These are phyloP conservation scores for Quercus variabilis DNA, from an alignment of 306 rosid species.

Conservation along the genomic window DNA sequence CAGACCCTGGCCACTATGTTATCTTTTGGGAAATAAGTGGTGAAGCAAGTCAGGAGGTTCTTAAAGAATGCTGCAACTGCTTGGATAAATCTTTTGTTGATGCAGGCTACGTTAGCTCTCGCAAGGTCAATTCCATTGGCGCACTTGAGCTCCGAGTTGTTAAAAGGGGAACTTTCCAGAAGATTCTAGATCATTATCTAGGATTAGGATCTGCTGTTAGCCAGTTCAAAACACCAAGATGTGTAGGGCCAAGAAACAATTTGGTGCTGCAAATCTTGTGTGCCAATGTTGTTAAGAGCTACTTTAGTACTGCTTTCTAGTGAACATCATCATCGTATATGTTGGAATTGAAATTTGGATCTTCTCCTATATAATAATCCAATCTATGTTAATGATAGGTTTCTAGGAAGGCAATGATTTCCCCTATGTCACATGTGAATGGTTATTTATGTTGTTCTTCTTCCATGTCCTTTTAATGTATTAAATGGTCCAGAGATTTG, in stretches of 20 bases:
- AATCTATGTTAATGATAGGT: too few relatives aligned
- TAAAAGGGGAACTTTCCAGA: constrained; percentile 67
- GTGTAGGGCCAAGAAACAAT: constrained; percentile 49
- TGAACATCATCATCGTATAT: constrained; percentile 3
- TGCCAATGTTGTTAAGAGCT: constrained; percentile 56
- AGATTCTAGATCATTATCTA: constrained; percentile 63
- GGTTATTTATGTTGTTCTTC: too few relatives aligned
- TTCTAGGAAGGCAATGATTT: too few relatives aligned
- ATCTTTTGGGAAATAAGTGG: constrained; percentile 83
- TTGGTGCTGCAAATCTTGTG: constrained; percentile 60
- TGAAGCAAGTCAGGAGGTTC: constrained; percentile 55
- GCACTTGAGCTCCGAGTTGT: constrained; percentile 74
- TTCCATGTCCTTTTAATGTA: too few relatives aligned
- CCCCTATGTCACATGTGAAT: too few relatives aligned
- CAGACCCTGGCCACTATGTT: constrained; percentile 82
- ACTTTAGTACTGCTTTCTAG: constrained; percentile 60
- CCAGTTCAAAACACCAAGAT: constrained; percentile 89
- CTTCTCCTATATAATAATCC: background rate
- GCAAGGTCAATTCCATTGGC: constrained; percentile 61
- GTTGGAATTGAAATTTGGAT: constrained; percentile 4
- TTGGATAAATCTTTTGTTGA: constrained; percentile 70
- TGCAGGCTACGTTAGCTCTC: constrained; percentile 61
- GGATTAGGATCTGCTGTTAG: constrained; percentile 57
- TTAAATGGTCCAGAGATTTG: too few relatives aligned
- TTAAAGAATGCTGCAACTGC: constrained; percentile 71